Base-by-base conservation (phyloP, 2,329 filamentous ascomycete genomes). In the Monilinia aucupariae region DNA sequence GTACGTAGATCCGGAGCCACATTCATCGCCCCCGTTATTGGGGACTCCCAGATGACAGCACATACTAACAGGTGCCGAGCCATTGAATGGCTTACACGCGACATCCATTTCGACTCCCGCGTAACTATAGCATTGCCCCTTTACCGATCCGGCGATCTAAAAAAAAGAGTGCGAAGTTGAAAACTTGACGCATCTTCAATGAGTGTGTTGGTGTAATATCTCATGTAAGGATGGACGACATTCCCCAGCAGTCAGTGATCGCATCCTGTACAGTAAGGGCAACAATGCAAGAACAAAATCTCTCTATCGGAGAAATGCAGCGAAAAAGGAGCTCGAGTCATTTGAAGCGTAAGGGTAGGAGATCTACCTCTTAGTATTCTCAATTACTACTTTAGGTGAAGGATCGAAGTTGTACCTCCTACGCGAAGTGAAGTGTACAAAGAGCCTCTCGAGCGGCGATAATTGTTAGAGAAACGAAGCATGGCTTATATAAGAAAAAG, bases 1-100 rank as follows among this genome's bases (percentile, higher is more conserved):
- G 3, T 60, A 63, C 1, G 61, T 20, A 45, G 61, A 63, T 30
- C 55, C 61, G 4, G 61, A 48, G 7, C 61, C 55, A n/a, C 55
- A 63, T 17, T n/a, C 37, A 9, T 63, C 61, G 20, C 55, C 61
- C 4, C 49, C 49, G 27, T 60, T 63, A 20, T 30, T 30, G 15
- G 2, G 1, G 3, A n/a, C 10, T 15, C 55, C 61, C 3, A 51
- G 4, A 39, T 39, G 61, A 27, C 61, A 63, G n/a, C 61, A 63
- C 55, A 63, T 63, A 10, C 61, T 60, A 12, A 60, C 55, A 1
- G 47, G 48, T 22, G 32, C 61, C 8, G 54, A 59, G 22, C 55
- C 61, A 41, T 63, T 63, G 15, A 54, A 63, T 43, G 61, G 48
- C 41, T 7, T 39, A 20, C 60, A 63, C 13, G 13, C 12, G 9